Conservation (phyloP, 1,284 basidiomycete genomes). For the Leccinum griseonigrum region DNA sequence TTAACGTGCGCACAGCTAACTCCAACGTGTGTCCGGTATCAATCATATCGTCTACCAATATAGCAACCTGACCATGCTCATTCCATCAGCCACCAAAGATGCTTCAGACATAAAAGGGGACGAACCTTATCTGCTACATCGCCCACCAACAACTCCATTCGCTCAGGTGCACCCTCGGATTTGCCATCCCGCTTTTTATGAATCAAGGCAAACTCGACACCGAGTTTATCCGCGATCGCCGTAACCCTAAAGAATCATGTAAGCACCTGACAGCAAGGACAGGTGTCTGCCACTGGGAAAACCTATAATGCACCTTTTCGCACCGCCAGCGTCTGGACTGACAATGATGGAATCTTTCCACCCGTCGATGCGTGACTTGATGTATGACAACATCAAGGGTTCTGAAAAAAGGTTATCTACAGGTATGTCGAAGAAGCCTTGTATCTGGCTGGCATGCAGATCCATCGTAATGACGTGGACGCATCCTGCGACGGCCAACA, state of each 20-base stretch:
- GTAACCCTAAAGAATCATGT: constrained; percentile 64
- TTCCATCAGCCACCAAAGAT: constrained; percentile 5
- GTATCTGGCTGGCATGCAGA: constrained; percentile 96
- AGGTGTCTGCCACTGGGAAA: not conserved
- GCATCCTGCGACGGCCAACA: constrained; percentile 94
- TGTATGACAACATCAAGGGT: constrained; percentile 84
- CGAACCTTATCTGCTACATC: constrained; percentile 88
- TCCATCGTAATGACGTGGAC: constrained; percentile 99
- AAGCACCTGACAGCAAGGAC: constrained; percentile 3
- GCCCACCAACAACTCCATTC: constrained; percentile 96
- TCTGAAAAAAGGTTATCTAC: constrained; percentile 96
- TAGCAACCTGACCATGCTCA: constrained; percentile 61
- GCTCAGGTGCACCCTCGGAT: constrained; percentile 56
- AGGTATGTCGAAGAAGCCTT: constrained; percentile 99
- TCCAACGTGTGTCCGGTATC: constrained; percentile 91
- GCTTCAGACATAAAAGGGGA: constrained; percentile 7
- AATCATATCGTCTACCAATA: constrained; percentile 98
- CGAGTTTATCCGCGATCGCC: constrained; percentile 92
- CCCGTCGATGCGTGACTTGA: constrained; percentile 82
- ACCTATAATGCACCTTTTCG: constrained; percentile 75
- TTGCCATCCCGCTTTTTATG: constrained; percentile 83
- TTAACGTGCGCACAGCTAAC: constrained; percentile 82
- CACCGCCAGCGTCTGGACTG: constrained; percentile 96
- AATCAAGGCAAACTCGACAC: constrained; percentile 95
- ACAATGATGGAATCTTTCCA: constrained; percentile 94